These are phyloP conservation scores for Solanum lycopersicoides DNA, from an alignment of 257 asterid species.

Conservation along the genomic window DNA sequence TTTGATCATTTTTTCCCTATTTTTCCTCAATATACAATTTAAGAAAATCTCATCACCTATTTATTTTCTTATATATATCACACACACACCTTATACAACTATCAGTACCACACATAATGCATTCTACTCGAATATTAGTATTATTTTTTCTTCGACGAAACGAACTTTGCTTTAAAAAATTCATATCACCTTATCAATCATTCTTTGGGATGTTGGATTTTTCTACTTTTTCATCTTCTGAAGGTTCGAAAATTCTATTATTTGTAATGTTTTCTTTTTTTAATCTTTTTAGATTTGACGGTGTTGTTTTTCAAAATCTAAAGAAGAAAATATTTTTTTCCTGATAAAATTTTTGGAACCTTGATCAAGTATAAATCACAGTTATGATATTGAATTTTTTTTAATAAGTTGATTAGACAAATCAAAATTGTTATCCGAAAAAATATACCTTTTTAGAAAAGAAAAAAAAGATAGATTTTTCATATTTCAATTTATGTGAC, in stretches of 20 bases:
- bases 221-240: neutral
- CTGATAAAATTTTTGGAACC: neutral
- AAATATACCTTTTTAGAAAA: neutral
- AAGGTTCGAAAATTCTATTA: neutral
- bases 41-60: neutral
- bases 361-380: neutral
- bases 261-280: neutral
- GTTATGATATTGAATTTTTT: neutral
- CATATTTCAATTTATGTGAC: neutral
- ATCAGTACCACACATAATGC: neutral
- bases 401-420: neutral
- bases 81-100: neutral
- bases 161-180: neutral
- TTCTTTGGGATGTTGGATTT: neutral
- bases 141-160: neutral
- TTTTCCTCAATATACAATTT: neutral
- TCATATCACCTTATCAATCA: neutral
- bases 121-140: neutral
- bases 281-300: neutral
- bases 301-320: neutral
- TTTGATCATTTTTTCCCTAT: neutral
- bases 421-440: neutral
- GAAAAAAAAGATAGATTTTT: neutral
- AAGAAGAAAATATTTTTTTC: neutral
- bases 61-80: neutral